These are phyloP conservation scores for Prorocentrum cordatum DNA, from an alignment of 169 alveolate species.

Conservation along the genomic window DNA sequence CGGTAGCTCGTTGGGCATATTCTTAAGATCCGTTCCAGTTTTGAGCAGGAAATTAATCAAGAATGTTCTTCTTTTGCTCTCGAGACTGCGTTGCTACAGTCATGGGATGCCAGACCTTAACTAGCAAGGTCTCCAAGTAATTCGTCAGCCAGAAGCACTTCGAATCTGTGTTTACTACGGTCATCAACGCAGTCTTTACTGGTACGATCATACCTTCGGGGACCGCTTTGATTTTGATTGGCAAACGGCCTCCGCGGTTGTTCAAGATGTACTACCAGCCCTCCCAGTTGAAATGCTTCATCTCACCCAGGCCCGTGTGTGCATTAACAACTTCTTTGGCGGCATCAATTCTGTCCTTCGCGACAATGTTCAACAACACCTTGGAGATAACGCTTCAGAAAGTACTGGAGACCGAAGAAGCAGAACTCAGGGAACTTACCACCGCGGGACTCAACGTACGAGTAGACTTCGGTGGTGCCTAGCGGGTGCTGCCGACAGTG, in stretches of 20 bases:
- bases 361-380: neutral
- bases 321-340: conserved; percentile 16
- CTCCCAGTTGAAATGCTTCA: conserved; percentile 26
- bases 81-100: conserved; percentile 13
- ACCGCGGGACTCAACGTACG: no score
- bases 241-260: conserved; percentile 17
- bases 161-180: conserved; percentile 41
- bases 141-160: conserved; percentile 54
- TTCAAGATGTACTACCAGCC: conserved; percentile 39
- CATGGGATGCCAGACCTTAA: conserved; percentile 55
- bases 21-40: conserved; percentile 23
- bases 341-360: neutral
- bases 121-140: conserved; percentile 25
- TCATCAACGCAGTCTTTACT: conserved; percentile 3
- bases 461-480: conserved; percentile 37
- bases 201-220: conserved; percentile 42
- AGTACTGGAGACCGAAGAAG: no score
- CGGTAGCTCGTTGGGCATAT: conserved; percentile 32
- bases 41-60: no score
- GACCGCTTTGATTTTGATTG: conserved; percentile 29
- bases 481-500: conserved; percentile 55
- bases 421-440: no score
- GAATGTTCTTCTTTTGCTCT: conserved; percentile 7
- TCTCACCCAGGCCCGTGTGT: conserved; percentile 51
- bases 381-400: no score